These are phyloP conservation scores for Prinsepia uniflora DNA, from an alignment of 306 rosid genomes.

Conservation along the genomic window DNA sequence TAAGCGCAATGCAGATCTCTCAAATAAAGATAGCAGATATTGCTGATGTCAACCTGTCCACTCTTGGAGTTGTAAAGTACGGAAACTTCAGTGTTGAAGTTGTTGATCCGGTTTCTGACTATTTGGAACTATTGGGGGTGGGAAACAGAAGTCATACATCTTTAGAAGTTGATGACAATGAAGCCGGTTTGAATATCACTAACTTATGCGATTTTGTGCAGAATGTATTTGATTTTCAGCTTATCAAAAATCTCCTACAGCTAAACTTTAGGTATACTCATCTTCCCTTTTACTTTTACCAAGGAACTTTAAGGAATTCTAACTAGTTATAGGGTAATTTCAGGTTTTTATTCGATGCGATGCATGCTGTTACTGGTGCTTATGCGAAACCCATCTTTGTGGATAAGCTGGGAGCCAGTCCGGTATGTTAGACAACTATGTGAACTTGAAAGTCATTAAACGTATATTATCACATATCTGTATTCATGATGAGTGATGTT, in stretches of 20 bases:
- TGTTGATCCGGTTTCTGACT: conserved; percentile 84
- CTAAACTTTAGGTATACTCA: conserved; percentile 68
- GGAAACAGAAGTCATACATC: conserved; percentile 22
- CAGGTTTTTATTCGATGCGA: conserved; percentile 88
- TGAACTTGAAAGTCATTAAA: conserved; percentile 3
- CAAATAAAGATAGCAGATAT: conserved; percentile 79
- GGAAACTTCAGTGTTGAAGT: conserved; percentile 91
- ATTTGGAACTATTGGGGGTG: conserved; percentile 90
- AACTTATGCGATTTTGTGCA: conserved; percentile 41
- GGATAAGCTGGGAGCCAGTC: conserved; percentile 81
- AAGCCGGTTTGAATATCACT: conserved; percentile 21
- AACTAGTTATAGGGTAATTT: conserved; percentile 7
- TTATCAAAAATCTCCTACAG: conserved; percentile 66
- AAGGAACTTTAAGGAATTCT: conserved; percentile 14
- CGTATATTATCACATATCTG: not conserved
- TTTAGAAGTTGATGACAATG: conserved; percentile 21
- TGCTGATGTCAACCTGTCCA: conserved; percentile 84
- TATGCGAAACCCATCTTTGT: conserved; percentile 91
- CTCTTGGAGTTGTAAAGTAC: conserved; percentile 56
- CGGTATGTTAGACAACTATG: conserved; percentile 40
- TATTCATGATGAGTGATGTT: conserved; percentile 34
- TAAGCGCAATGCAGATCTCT: conserved; percentile 57
- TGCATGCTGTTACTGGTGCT: conserved; percentile 99
- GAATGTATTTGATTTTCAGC: conserved; percentile 84
- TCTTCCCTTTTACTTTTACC: conserved; percentile 13